phyloP scores from a whole-genome alignment of 1,284 basidiomycete species.

The Lignosus rhinocerotis region DNA sequence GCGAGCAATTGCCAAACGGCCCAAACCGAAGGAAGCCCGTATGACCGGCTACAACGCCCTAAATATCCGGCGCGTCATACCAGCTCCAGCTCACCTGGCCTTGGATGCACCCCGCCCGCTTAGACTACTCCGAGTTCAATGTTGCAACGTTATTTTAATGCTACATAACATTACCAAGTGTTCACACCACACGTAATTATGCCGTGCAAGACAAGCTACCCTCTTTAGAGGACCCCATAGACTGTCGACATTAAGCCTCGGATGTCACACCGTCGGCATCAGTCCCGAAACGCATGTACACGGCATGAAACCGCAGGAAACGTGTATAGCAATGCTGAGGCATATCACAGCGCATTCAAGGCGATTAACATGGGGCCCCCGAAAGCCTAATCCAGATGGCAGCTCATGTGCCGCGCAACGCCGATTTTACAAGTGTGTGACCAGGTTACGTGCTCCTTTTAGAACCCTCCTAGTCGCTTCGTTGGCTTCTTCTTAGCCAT shows the following conservation, averaged over 20 bases:
- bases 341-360: too few species aligned
- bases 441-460: slow-evolving; percentile 25
- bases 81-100: not conserved
- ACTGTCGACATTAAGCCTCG: not conserved
- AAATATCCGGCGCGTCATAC: slow-evolving; percentile 5
- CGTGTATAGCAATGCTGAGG: too few species aligned
- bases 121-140: not conserved
- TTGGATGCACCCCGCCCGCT: not conserved
- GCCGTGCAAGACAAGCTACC: too few species aligned
- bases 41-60: slow-evolving; percentile 1
- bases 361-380: not conserved
- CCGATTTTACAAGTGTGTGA: not conserved
- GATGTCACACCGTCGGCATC: not conserved
- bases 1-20: not conserved
- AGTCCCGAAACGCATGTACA: not conserved
- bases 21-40: not conserved
- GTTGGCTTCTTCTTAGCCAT: slow-evolving; percentile 61
- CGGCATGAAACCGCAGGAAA: not conserved
- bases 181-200: not conserved
- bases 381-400: not conserved
- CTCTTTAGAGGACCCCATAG: too few species aligned
- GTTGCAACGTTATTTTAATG: not conserved
- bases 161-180: not conserved
- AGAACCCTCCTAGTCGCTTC: slow-evolving; percentile 78
- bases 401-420: not conserved